phyloP scores from a whole-genome alignment of 2,329 filamentous ascomycete genomes.

The Fusarium camptoceras region DNA sequence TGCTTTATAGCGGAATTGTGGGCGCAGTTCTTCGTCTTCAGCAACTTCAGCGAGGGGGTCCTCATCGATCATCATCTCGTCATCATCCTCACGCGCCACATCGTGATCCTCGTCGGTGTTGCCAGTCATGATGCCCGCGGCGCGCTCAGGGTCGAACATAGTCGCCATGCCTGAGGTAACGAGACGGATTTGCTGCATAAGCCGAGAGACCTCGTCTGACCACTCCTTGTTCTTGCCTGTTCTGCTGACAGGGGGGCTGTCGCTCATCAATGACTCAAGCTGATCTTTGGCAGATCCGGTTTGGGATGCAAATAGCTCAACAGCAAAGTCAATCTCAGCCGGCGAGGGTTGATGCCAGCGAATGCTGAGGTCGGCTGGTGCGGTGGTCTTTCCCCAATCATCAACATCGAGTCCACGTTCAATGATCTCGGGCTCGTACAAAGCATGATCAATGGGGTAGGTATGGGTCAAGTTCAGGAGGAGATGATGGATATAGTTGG shows the following conservation, averaged over 20 bases:
- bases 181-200: conserved; percentile 88
- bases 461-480: conserved; percentile 94
- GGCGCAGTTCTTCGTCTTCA: conserved; percentile 84
- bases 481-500: conserved; percentile 97
- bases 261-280: conserved; percentile 82
- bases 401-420: conserved; percentile 77
- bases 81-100: conserved; percentile 63
- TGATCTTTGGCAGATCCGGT: conserved; percentile 80
- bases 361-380: conserved; percentile 81
- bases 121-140: conserved; percentile 64
- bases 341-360: conserved; percentile 89
- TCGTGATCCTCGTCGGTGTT: conserved; percentile 63
- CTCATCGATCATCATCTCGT: conserved; percentile 58
- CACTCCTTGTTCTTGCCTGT: conserved; percentile 98
- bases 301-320: conserved; percentile 89
- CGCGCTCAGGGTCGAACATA: conserved; percentile 84
- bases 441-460: conserved; percentile 88
- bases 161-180: conserved; percentile 90
- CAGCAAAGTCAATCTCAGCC: conserved; percentile 87
- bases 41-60: conserved; percentile 72
- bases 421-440: conserved; percentile 85
- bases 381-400: conserved; percentile 86
- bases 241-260: conserved; percentile 83
- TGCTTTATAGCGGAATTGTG: conserved; percentile 88
- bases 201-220: conserved; percentile 95